These are phyloP conservation scores for Coniochaeta ligniaria DNA, from an alignment of 2,329 filamentous ascomycete genomes.

Conservation along the genomic window DNA sequence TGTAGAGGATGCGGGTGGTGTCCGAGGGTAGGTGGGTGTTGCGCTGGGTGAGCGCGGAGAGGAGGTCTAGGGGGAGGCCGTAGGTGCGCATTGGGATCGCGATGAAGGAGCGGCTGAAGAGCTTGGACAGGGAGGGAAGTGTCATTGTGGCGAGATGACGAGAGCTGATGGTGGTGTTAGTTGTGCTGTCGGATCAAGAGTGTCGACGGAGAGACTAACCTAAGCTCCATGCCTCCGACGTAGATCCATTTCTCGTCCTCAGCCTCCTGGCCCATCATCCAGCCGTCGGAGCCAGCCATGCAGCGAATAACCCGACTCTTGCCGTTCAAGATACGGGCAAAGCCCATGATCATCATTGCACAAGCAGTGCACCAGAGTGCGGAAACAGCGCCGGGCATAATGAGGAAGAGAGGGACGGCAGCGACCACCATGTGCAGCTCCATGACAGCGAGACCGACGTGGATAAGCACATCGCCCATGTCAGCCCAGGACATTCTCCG, in stretches of 20 bases:
- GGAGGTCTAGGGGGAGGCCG: slow-evolving; percentile 45
- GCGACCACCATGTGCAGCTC: slow-evolving; percentile 18
- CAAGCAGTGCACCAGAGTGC: slow-evolving; percentile 16
- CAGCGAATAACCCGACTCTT: slow-evolving; percentile 13
- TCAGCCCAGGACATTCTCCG: slow-evolving; percentile 13
- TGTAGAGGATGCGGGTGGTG: slow-evolving; percentile 18
- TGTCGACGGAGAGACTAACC: slow-evolving; percentile 13
- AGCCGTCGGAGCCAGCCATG: slow-evolving; percentile 14
- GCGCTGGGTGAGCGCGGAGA: slow-evolving; percentile 26
- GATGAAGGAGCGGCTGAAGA: slow-evolving; percentile 33
- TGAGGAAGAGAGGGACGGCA: slow-evolving; percentile 17
- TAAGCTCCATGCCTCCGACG: slow-evolving; percentile 24
- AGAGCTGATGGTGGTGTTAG: slow-evolving; percentile 13
- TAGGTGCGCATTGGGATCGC: slow-evolving; percentile 43
- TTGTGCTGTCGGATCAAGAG: not conserved
- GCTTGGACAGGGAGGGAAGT: slow-evolving; percentile 24
- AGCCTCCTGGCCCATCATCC: slow-evolving; percentile 18
- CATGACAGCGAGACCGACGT: slow-evolving; percentile 15
- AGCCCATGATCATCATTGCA: slow-evolving; percentile 12
- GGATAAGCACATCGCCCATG: slow-evolving; percentile 15
- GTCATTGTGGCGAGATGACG: slow-evolving; percentile 20
- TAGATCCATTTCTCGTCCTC: slow-evolving; percentile 27
- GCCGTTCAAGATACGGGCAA: slow-evolving; percentile 22
- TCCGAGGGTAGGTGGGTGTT: slow-evolving; percentile 21
- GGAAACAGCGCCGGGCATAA: slow-evolving; percentile 22